phyloP scores from a whole-genome alignment of 129 eudicot species.

The Lactuca sativa region DNA sequence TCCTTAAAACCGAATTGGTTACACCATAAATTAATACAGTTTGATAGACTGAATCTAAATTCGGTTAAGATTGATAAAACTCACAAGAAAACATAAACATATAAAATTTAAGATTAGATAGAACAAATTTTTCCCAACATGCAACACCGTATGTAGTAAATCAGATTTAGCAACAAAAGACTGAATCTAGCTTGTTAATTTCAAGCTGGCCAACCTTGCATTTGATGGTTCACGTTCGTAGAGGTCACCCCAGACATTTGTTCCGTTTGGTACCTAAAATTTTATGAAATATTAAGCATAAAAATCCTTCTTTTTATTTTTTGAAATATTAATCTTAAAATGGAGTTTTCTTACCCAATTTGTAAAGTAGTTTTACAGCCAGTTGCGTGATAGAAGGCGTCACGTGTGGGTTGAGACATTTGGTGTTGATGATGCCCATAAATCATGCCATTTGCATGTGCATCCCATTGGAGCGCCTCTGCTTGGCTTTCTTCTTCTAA shows the following conservation, averaged over 20 bases:
- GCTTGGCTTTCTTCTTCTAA: constrained; percentile 45
- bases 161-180: constrained; percentile 12
- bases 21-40: constrained; percentile 5
- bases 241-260: constrained; percentile 41
- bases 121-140: constrained; percentile 4
- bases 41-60: constrained; percentile 13
- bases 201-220: constrained; percentile 47
- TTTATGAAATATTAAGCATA: background rate
- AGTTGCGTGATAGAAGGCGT: constrained; percentile 33
- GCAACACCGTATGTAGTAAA: constrained; percentile 9
- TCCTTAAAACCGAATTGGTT: background rate
- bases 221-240: constrained; percentile 38
- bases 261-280: constrained; percentile 39
- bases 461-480: constrained; percentile 45
- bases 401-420: constrained; percentile 32
- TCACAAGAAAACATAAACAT: constrained; percentile 27
- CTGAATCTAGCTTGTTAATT: constrained; percentile 21
- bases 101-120: constrained; percentile 12
- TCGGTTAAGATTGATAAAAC: constrained; percentile 8
- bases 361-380: constrained; percentile 54
- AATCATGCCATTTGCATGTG: constrained; percentile 36
- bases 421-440: constrained; percentile 42
- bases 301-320: background rate
- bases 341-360: constrained; percentile 39
- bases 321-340: constrained; percentile 5